Conservation (phyloP, 1,139 yeast species). For the Diutina catenulata region DNA sequence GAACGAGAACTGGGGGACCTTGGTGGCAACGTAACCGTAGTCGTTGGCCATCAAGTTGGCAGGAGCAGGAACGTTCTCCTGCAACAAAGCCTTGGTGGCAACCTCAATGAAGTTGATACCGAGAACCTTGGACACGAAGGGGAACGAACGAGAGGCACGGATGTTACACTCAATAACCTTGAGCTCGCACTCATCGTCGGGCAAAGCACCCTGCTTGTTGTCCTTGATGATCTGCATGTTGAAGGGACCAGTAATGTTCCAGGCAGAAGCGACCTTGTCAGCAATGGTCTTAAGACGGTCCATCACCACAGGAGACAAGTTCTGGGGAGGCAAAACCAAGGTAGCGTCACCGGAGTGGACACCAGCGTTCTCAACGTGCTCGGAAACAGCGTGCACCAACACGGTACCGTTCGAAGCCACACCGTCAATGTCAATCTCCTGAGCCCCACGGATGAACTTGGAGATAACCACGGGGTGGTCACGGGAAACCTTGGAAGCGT, state of each 20-base stretch:
- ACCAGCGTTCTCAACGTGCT: constrained; percentile 98
- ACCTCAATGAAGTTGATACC: constrained; percentile 91
- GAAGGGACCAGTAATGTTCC: constrained; percentile 96
- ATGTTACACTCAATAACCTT: constrained; percentile 98
- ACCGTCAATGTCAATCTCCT: constrained; percentile 95
- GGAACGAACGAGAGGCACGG: constrained; percentile 97
- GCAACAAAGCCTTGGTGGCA: constrained; percentile 78
- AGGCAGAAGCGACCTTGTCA: constrained; percentile 85
- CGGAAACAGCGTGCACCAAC: constrained; percentile 90
- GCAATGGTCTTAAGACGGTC: constrained; percentile 66
- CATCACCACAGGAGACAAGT: constrained; percentile 47
- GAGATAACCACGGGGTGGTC: constrained; percentile 98
- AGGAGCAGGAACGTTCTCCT: constrained; percentile 60
- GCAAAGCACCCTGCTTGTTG: constrained; percentile 31
- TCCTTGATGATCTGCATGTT: constrained; percentile 93
- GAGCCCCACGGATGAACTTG: constrained; percentile 89
- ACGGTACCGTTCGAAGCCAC: constrained; percentile 86
- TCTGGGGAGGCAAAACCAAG: constrained; percentile 83
- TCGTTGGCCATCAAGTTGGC: constrained; percentile 51
- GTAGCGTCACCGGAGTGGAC: constrained; percentile 99
- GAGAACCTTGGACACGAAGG: constrained; percentile 92
- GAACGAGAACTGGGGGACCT: constrained; percentile 96
- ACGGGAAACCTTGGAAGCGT: constrained; percentile 85
- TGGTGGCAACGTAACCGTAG: constrained; percentile 79
- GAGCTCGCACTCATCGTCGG: constrained; percentile 43